Base-by-base conservation (phyloP, 23 red algal genomes). In the Gracilaria domingensis region DNA sequence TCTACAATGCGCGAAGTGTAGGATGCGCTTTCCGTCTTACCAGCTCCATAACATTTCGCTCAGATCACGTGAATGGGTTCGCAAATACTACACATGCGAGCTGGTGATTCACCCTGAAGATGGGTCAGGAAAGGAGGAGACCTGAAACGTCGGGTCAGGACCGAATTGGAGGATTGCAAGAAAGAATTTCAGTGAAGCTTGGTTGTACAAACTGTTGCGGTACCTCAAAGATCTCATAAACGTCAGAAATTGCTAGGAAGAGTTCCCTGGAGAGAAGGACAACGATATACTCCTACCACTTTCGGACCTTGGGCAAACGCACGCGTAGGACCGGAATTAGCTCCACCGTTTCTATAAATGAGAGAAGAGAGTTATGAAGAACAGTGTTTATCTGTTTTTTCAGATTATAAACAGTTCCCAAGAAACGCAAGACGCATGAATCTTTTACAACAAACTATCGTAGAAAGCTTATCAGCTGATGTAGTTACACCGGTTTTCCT, bases 131-230 rank as follows among this genome's bases (percentile, higher is more conserved):
- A 82, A 13, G 11, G 35, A 76, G n/a, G 60, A 54, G 8, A 69
- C 73, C 3, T 2, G 83, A 51, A 60, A 93, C 50, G 72, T 93
- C 30, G 75, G 49, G 11, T 51, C 81, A 0, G 85, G 79, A 18
- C 57, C 54, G 2, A 64, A 85, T 49, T 77, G 36, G 21, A 1
- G 18, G 28, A 4, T 66, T 55, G 56, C 76, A 35, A 75, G 71
- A 60, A 73, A 85, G 23, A 71, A 87, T 50, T 95, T n/a, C n/a
- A n/a, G n/a, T n/a, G n/a, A n/a, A n/a, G n/a, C n/a, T n/a, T n/a
- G n/a, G n/a, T n/a, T n/a, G 37, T 95, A 95, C 34, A 89, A 87
- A 7, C 93, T 90, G 67, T 57, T 95, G 74, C 58, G 93, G 49
- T 95, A 95, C 55, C 32, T 90, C 16, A 60, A 53, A 20, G 85